Evolutionary conservation across 176 grass and related monocot species (phyloP).

Genomic region (Oryza nivara): DNA sequence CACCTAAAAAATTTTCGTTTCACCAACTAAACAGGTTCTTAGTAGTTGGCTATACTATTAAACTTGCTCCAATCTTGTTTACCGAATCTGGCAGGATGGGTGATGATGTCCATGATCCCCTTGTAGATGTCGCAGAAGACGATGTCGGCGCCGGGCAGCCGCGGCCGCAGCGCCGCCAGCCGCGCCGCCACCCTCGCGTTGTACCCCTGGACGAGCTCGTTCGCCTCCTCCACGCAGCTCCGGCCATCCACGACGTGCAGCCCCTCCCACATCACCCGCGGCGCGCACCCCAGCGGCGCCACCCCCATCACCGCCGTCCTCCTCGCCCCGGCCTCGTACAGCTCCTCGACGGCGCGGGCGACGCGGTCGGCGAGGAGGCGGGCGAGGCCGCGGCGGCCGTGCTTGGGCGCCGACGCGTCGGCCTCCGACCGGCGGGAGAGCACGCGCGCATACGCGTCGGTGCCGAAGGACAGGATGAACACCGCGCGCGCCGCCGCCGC

Average conservation of each 20-base stretch:
- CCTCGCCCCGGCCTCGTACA: slow-evolving; percentile 65
- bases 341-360: slow-evolving; percentile 51
- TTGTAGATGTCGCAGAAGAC: slow-evolving; percentile 74
- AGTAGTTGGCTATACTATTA: too few species aligned
- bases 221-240: slow-evolving; percentile 62
- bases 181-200: slow-evolving; percentile 48
- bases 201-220: slow-evolving; percentile 61
- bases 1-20: too few species aligned
- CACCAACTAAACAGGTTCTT: too few species aligned
- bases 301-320: slow-evolving; percentile 71
- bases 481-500: slow-evolving; percentile 32
- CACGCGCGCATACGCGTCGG: slow-evolving; percentile 62
- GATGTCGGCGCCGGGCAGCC: slow-evolving; percentile 51
- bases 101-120: slow-evolving; percentile 64
- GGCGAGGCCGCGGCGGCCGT: slow-evolving; percentile 50
- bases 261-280: slow-evolving; percentile 60
- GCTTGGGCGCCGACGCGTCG: slow-evolving; percentile 53
- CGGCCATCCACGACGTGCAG: slow-evolving; percentile 11
- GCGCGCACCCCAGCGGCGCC: slow-evolving; percentile 69
- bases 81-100: slow-evolving; percentile 52
- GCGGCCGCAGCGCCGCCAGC: slow-evolving; percentile 41
- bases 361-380: slow-evolving; percentile 58
- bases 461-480: slow-evolving; percentile 70
- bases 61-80: neutral
- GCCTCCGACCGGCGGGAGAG: slow-evolving; percentile 42